phyloP scores from a whole-genome alignment of 176 grass and related monocot genomes.

The Stipa capillata region DNA sequence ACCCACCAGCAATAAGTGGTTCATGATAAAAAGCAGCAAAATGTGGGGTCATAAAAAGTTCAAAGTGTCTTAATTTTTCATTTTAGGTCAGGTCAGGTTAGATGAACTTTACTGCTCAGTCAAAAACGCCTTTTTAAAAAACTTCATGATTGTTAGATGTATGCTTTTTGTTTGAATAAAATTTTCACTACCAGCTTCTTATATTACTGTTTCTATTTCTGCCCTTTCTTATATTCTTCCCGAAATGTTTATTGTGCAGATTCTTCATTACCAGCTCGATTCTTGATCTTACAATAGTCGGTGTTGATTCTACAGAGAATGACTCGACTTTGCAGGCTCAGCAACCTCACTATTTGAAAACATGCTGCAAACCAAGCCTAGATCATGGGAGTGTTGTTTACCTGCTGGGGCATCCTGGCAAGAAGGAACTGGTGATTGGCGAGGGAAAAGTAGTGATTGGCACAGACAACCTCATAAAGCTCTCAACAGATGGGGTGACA shows the following conservation, averaged over 20 bases:
- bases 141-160: background rate
- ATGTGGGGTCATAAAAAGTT: constrained; percentile 5
- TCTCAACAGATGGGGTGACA: constrained; percentile 45
- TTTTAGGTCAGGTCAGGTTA: constrained; percentile 1
- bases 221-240: background rate
- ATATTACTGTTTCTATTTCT: background rate
- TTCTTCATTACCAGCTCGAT: constrained; percentile 93
- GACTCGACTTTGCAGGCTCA: constrained; percentile 37
- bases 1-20: constrained; percentile 24
- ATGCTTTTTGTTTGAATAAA: background rate
- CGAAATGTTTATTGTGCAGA: constrained; percentile 25
- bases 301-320: constrained; percentile 61
- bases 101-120: constrained; percentile 7
- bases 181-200: background rate
- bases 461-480: constrained; percentile 87
- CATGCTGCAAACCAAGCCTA: constrained; percentile 54
- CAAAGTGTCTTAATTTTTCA: background rate
- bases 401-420: constrained; percentile 62
- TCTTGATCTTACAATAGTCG: constrained; percentile 91
- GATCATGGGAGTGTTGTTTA: constrained; percentile 80
- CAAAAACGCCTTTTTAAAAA: background rate
- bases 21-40: constrained; percentile 22
- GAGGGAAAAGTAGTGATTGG: constrained; percentile 76
- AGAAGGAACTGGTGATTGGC: constrained; percentile 56
- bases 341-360: constrained; percentile 73